A percentile compares a stretch with the other conserved stretches of the same genome.
Evolutionary conservation across 2,329 filamentous ascomycete species (phyloP).

Genomic region (Talaromyces albobiverticillius): DNA sequence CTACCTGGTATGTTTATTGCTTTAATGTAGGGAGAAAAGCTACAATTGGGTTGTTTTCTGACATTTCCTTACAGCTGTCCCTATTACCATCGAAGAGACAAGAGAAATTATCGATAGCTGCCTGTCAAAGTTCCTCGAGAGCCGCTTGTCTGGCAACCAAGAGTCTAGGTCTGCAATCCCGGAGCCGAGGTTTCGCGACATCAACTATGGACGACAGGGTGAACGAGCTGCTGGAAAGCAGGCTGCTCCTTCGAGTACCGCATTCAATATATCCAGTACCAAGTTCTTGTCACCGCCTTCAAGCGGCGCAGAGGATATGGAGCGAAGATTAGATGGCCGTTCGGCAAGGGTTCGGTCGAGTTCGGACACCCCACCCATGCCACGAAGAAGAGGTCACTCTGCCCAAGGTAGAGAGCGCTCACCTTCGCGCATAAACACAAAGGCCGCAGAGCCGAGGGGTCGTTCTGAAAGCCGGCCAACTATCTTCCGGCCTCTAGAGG

Average conservation of each 20-base stretch:
- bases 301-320: conserved; percentile 11
- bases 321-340: conserved; percentile 21
- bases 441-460: conserved; percentile 34
- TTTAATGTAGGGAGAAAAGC: neutral
- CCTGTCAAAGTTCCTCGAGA: conserved; percentile 50
- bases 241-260: neutral
- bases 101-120: conserved; percentile 56
- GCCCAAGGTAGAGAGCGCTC: conserved; percentile 19
- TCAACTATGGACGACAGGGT: neutral
- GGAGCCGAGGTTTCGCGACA: neutral
- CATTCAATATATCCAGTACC: neutral
- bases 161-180: neutral
- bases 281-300: conserved; percentile 8
- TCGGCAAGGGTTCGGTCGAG: conserved; percentile 24
- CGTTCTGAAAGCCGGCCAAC: conserved; percentile 33
- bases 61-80: conserved; percentile 31
- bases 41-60: neutral
- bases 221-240: neutral
- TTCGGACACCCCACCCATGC: conserved; percentile 26
- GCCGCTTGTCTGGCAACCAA: conserved; percentile 30
- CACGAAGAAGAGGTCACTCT: conserved; percentile 20
- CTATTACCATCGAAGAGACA: conserved; percentile 61
- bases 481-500: conserved; percentile 74
- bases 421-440: conserved; percentile 16
- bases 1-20: conserved; percentile 25